These are phyloP conservation scores for Quercus aquifolioides DNA, from an alignment of 306 rosid species.

Conservation along the genomic window DNA sequence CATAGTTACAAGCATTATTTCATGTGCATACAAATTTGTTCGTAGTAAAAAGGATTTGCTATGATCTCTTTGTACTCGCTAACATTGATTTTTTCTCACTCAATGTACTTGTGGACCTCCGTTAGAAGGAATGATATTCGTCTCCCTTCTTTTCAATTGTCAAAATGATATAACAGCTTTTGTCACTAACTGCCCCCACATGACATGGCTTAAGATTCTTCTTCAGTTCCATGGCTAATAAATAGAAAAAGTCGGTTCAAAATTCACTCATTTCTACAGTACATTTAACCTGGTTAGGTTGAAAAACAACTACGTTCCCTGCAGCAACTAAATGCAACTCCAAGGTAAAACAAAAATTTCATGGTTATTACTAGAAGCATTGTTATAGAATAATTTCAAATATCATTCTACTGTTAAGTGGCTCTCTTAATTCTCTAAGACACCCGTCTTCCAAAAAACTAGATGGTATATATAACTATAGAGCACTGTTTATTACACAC, in stretches of 20 bases:
- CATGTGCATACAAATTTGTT: conserved; percentile 7
- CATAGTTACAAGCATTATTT: not conserved
- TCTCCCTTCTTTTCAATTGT: conserved; percentile 25
- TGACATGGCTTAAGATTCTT: conserved; percentile 37
- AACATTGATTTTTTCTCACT: not conserved
- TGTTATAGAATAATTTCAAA: too few relatives aligned
- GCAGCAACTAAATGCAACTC: too few relatives aligned
- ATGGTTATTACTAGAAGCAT: too few relatives aligned
- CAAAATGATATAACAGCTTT: conserved; percentile 34
- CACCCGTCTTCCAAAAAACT: too few relatives aligned
- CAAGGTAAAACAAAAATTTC: too few relatives aligned
- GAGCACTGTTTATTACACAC: too few relatives aligned
- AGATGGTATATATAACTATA: too few relatives aligned
- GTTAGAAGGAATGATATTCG: conserved; percentile 20
- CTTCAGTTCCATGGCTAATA: not conserved
- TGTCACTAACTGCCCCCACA: conserved; percentile 33
- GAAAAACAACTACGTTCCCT: too few relatives aligned
- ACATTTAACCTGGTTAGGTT: not conserved
- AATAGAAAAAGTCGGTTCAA: too few relatives aligned
- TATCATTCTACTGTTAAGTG: too few relatives aligned
- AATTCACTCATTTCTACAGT: not conserved
- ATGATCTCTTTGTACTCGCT: conserved; percentile 16
- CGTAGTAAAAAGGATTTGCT: conserved; percentile 20
- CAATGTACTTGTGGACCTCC: conserved; percentile 32
- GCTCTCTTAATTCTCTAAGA: too few relatives aligned